These are phyloP conservation scores for Astragalus glycyphyllos DNA, from an alignment of 306 rosid species.

Conservation along the genomic window DNA sequence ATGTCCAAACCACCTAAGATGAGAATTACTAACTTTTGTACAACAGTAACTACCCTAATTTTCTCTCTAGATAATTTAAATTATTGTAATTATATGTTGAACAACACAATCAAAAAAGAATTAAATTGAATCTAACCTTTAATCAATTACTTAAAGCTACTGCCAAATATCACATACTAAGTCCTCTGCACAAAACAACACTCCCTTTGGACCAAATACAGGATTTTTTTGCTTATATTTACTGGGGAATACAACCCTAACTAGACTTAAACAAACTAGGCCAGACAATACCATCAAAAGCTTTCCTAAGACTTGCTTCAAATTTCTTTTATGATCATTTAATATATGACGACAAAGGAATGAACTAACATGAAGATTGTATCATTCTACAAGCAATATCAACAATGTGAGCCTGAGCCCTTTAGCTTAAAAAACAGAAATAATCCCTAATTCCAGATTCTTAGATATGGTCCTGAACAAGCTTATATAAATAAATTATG, in stretches of 20 bases:
- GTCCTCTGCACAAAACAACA: conserved; percentile 21
- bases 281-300: conserved; percentile 4
- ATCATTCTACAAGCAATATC: not conserved
- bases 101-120: not conserved
- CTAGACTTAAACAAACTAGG: not conserved
- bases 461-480: not conserved
- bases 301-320: not conserved
- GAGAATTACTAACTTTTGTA: not conserved
- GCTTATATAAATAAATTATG: conserved; percentile 11
- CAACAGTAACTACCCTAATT: not conserved
- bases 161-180: not conserved
- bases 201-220: no score
- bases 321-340: not conserved
- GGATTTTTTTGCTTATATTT: no score
- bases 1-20: not conserved
- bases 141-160: not conserved
- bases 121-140: not conserved
- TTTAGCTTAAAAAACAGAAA: not conserved
- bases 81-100: not conserved
- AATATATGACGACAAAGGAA: conserved; percentile 2
- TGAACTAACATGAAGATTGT: not conserved
- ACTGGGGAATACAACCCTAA: not conserved
- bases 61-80: not conserved
- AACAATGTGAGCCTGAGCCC: not conserved
- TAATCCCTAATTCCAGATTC: no score